Evolutionary conservation across 345 rosid genomes (phyloP), one percentile per base, ranked within the genome.

Genomic region (Eucalyptus sp.): DNA sequence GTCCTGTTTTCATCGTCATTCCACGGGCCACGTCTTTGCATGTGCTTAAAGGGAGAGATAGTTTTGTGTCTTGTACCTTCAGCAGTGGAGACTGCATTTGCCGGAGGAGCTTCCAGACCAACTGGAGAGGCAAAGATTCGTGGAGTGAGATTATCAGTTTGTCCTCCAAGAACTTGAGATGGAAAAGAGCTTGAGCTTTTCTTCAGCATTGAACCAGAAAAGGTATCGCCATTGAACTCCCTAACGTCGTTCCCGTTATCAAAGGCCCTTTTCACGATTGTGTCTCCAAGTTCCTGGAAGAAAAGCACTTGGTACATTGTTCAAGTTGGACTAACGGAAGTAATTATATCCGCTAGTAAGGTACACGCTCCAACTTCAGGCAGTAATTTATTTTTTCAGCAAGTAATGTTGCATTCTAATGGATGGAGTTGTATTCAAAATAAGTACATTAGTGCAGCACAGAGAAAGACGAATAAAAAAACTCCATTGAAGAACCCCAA

Each of bases 361-460:
- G 24, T 10, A 58, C 80, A 31, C 24, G 10, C 80, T 8, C 80
- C 0, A 4, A 68, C 79, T 66, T 66, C 0, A 66, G 3, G 64
- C 0, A 24, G n/a, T 33, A 0, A 7, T n/a, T 0, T n/a, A 20
- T n/a, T 66, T 66, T 15, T 7, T 66, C 16, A 3, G 79, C 43
- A 2, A 33, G 12, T 31, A 16, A 58, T 10, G 64, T 58, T 58
- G 29, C 29, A 24, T 58, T 25, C 66, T 6, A 25, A 14, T 31
- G 44, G 80, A 16, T 68, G 43, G 33, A 68, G 24, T 68, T 8
- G 80, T 16, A 5, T 5, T 68, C 24, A 33, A 17, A 68, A 7
- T 8, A 68, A 31, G 7, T 31, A 68, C 11, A 17, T 33, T 31
- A 33, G 80, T 31, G 1, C 80, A 68, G 44, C 80, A 68, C 7